These are phyloP conservation scores for Dissoconium aciculare DNA, from an alignment of 2,329 filamentous ascomycete genomes.

Conservation along the genomic window DNA sequence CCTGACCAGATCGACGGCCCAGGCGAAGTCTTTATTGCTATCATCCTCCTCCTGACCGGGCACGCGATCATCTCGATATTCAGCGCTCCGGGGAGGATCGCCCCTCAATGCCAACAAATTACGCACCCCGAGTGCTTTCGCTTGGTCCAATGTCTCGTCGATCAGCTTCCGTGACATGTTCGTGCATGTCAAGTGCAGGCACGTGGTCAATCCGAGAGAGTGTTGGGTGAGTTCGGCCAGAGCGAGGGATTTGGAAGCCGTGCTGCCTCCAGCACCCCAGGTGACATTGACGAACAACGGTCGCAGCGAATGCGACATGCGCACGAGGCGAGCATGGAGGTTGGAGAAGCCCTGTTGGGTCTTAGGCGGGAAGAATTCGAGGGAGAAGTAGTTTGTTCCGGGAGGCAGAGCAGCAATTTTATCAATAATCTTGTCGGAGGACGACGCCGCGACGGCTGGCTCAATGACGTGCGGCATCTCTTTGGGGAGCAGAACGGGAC, in stretches of 20 bases:
- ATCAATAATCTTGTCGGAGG: constrained; percentile 66
- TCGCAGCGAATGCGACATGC: constrained; percentile 81
- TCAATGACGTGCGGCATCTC: too few species aligned
- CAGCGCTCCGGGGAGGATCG: constrained; percentile 76
- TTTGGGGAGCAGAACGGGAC: too few species aligned
- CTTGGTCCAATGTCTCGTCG: constrained; percentile 79
- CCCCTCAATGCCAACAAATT: constrained; percentile 89
- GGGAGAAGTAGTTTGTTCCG: constrained; percentile 75
- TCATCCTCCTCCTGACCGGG: constrained; percentile 42
- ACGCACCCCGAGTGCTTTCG: constrained; percentile 75
- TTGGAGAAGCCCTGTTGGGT: constrained; percentile 92
- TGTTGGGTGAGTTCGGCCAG: constrained; percentile 90
- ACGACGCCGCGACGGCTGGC: constrained; percentile 4
- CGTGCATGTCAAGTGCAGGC: constrained; percentile 90
- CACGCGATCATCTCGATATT: constrained; percentile 57
- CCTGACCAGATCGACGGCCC: constrained; percentile 74
- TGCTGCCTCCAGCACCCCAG: constrained; percentile 92
- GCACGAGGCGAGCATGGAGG: constrained; percentile 78
- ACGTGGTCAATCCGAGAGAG: constrained; percentile 82
- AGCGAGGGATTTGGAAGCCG: constrained; percentile 78
- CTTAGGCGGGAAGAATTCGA: constrained; percentile 99
- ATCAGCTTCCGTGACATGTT: constrained; percentile 84
- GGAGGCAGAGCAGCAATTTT: constrained; percentile 83
- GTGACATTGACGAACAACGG: constrained; percentile 95
- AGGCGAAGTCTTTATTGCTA: constrained; percentile 65